Evolutionary conservation across 2,329 filamentous ascomycete genomes (phyloP), one percentile per base, ranked within the genome.

Genomic region (Neopestalotiopsis sp.): DNA sequence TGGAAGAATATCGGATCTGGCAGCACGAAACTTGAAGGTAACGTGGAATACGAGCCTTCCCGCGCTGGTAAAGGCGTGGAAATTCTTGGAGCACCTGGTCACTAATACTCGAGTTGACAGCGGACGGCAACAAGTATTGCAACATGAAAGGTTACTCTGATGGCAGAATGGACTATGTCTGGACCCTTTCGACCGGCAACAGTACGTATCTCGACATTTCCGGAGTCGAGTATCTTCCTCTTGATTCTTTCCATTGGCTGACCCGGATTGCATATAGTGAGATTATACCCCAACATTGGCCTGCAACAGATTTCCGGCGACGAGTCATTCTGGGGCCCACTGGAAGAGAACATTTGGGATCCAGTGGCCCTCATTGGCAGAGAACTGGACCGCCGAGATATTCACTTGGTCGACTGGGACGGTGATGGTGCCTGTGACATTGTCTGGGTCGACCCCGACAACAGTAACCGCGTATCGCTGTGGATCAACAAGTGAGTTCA

Each of bases 391-490:
- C 74, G 79, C 4, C 73, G 76, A 6, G 75, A 75, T 57, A 63
- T 82, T 4, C 76, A 81, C 58, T 69, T 82, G 6, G 74, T 72
- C 2, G 80, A 82, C 69, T 82, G 78, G 77, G 75, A 83, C 62
- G 78, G 76, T 12, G 80, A 82, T 69, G 80, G 80, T 0, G 65
- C 70, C 1, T 78, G 75, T 63, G 80, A 82, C 58, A 76, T 81
- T 57, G 71, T 81, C 40, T 75, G 68, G 65, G 73, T 78, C 1
- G 70, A 80, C 28, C 74, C 72, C 1, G 68, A 78, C 9, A 74
- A 69, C 14, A 75, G 75, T 28, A 70, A 68, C 45, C 61, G 42
- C 14, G 69, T 78, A 4, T 61, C 74, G n/a, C 71, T 77, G 45
- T 79, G 69, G 68, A 62, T 72, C 42, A 80, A 77, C 70, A 71